Evolutionary conservation across 108 stramenopile species (phyloP).

Genomic region (Nitzschia inconspicua): DNA sequence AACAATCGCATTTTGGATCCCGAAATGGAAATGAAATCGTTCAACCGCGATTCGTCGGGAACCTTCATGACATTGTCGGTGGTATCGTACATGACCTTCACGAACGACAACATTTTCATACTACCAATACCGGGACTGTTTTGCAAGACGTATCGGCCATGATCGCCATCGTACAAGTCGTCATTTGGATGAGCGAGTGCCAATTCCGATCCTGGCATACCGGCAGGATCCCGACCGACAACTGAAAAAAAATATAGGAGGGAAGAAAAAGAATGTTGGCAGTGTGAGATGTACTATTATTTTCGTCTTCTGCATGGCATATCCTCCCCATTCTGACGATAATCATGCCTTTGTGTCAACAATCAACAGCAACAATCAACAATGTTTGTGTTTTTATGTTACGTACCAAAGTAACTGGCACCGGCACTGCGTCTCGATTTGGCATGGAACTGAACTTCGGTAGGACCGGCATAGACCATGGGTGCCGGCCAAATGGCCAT

Average conservation of each 20-base stretch:
- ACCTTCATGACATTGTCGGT: slow-evolving; percentile 95
- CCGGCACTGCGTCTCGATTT: slow-evolving; percentile 93
- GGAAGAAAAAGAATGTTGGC: no score
- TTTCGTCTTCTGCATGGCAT: no score
- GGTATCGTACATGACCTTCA: slow-evolving; percentile 98
- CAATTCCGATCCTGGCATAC: slow-evolving; percentile 91
- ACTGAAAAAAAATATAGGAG: no score
- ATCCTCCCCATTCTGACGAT: no score
- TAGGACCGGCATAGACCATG: slow-evolving; percentile 99
- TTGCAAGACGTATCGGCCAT: slow-evolving; percentile 95
- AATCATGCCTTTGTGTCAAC: no score
- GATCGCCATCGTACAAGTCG: slow-evolving; percentile 96
- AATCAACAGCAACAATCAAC: no score
- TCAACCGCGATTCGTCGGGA: slow-evolving; percentile 78
- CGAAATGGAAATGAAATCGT: slow-evolving; percentile 97
- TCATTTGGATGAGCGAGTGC: slow-evolving; percentile 91
- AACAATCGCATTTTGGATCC: slow-evolving; percentile 96
- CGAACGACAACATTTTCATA: slow-evolving; percentile 96
- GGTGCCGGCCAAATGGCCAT: slow-evolving; percentile 99
- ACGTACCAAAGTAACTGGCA: slow-evolving; percentile 95
- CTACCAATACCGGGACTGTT: slow-evolving; percentile 92
- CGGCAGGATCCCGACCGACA: slow-evolving; percentile 97
- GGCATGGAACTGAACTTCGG: slow-evolving; percentile 98
- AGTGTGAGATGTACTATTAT: no score
- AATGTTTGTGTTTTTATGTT: no score